Evolutionary conservation across 1,284 basidiomycete genomes (phyloP).

Genomic region (Malassezia yamatoensis): DNA sequence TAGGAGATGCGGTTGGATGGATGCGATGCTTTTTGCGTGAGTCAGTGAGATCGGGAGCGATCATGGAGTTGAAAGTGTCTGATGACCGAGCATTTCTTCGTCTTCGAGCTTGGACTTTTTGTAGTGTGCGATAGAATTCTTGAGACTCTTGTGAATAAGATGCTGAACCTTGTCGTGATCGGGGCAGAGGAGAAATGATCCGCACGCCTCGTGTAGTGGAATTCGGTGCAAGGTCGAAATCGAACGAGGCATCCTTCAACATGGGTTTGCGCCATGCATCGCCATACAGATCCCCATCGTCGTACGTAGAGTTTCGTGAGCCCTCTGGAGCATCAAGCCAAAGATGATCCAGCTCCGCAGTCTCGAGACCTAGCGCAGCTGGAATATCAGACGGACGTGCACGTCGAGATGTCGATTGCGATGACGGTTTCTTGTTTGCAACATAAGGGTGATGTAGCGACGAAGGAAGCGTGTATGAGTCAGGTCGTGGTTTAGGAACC

Average conservation of each 20-base stretch:
- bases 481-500: slow-evolving; percentile 15
- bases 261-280: too few relatives aligned
- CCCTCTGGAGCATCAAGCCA: slow-evolving; percentile 28
- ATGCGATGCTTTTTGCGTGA: slow-evolving; percentile 4
- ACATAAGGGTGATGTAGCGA: slow-evolving; percentile 21
- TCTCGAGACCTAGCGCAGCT: not conserved
- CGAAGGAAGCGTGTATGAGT: slow-evolving; percentile 9
- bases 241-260: not conserved
- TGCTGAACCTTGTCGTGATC: slow-evolving; percentile 1
- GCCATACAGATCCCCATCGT: too few relatives aligned
- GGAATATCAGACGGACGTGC: slow-evolving; percentile 13
- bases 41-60: not conserved
- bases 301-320: too few relatives aligned
- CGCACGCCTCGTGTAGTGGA: not conserved
- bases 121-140: slow-evolving; percentile 22
- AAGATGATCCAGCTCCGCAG: slow-evolving; percentile 6
- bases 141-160: slow-evolving; percentile 20
- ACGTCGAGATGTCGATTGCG: not conserved
- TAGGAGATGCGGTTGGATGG: not conserved
- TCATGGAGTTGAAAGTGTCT: too few relatives aligned
- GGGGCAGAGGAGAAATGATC: not conserved
- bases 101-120: slow-evolving; percentile 16
- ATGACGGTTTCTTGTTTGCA: not conserved
- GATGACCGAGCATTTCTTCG: too few relatives aligned
- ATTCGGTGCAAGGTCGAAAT: not conserved